These are phyloP conservation scores for Hydrangea macrophylla DNA, from an alignment of 148 eudicot species.

Conservation along the genomic window DNA sequence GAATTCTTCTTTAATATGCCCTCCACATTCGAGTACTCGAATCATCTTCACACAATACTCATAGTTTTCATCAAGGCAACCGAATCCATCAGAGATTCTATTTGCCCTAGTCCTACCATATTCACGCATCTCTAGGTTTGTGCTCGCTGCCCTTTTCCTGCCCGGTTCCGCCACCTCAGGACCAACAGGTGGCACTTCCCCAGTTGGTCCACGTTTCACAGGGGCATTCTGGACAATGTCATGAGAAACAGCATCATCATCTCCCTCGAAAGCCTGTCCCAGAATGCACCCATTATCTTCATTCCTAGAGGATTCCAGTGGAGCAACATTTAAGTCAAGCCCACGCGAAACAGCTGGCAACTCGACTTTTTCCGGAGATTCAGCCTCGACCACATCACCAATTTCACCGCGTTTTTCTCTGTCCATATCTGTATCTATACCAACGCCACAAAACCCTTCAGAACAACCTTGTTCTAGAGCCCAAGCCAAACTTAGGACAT, in stretches of 20 bases:
- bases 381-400: conserved; percentile 25
- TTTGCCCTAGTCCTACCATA: conserved; percentile 69
- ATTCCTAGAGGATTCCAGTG: conserved; percentile 68
- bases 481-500: conserved; percentile 52
- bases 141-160: conserved; percentile 52
- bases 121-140: conserved; percentile 58
- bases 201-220: conserved; percentile 29
- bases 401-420: conserved; percentile 35
- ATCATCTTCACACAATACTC: conserved; percentile 79
- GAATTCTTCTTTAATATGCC: conserved; percentile 60
- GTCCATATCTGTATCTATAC: no score
- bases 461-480: conserved; percentile 50
- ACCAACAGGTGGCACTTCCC: conserved; percentile 54
- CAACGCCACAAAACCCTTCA: conserved; percentile 41
- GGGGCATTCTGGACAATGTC: conserved; percentile 41
- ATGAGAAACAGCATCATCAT: conserved; percentile 64
- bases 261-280: conserved; percentile 38
- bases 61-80: conserved; percentile 62
- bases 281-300: conserved; percentile 48
- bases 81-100: conserved; percentile 34
- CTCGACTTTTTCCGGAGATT: conserved; percentile 35
- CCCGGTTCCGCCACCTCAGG: conserved; percentile 25
- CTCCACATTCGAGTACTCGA: conserved; percentile 64
- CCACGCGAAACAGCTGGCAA: conserved; percentile 45
- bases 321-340: conserved; percentile 77